phyloP scores from a whole-genome alignment of 345 rosid genomes.

The Pistacia atlantica region DNA sequence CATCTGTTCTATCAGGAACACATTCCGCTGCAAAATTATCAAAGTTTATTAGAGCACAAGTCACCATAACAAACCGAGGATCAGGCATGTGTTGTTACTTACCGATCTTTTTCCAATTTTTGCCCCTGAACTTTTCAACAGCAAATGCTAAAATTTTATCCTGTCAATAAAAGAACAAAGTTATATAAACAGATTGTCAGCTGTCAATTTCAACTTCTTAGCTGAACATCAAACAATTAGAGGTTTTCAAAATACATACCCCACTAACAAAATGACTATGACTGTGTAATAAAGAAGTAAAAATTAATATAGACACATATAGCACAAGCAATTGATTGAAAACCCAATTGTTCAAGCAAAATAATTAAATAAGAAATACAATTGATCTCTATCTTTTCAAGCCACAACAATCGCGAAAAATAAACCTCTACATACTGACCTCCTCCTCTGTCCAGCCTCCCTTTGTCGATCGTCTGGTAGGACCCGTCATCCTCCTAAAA shows the following conservation, averaged over 20 bases:
- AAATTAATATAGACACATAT: not conserved
- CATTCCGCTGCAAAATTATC: slow-evolving; percentile 32
- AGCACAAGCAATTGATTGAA: not conserved
- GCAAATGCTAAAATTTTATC: slow-evolving; percentile 32
- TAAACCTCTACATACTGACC: slow-evolving; percentile 23
- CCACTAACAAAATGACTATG: not conserved
- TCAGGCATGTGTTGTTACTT: not conserved
- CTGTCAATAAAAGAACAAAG: slow-evolving; percentile 9
- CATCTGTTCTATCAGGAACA: slow-evolving; percentile 44
- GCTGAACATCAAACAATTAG: not conserved
- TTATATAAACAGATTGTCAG: not conserved
- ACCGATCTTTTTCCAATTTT: slow-evolving; percentile 42
- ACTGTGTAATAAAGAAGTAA: not conserved
- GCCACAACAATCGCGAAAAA: not conserved
- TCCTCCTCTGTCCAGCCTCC: slow-evolving; percentile 51
- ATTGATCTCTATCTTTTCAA: not conserved
- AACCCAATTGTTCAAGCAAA: not conserved
- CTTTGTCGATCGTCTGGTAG: slow-evolving; percentile 29
- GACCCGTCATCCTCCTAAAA: slow-evolving; percentile 35
- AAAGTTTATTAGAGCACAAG: not conserved
- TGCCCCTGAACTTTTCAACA: slow-evolving; percentile 25
- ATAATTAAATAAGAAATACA: not conserved
- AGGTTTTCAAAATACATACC: not conserved
- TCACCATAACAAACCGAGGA: not conserved
- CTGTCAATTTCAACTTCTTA: not conserved